phyloP scores from a whole-genome alignment of 768 basidiomycete species.

The Trametes gibbosa region DNA sequence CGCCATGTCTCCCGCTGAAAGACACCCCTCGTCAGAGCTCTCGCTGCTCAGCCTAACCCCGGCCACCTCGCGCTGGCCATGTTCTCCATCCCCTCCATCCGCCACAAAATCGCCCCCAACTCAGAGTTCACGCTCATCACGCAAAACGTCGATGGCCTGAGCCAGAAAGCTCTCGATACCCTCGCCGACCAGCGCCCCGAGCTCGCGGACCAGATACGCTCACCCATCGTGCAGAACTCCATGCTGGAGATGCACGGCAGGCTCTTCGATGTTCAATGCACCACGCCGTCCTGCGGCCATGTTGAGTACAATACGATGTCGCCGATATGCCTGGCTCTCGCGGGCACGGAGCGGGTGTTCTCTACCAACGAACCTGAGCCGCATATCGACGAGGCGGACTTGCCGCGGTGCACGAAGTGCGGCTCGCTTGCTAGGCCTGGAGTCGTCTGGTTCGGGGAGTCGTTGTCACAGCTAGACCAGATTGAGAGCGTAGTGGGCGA shows the following conservation, averaged over 20 bases:
- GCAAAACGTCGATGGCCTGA: slow-evolving; percentile 62
- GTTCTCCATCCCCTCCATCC: slow-evolving; percentile 40
- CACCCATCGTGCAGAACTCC: slow-evolving; percentile 9
- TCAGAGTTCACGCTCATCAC: slow-evolving; percentile 51
- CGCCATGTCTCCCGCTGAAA: not conserved
- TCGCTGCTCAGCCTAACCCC: slow-evolving; percentile 48
- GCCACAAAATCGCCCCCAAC: slow-evolving; percentile 39
- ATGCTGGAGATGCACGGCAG: slow-evolving; percentile 62
- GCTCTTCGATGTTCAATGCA: slow-evolving; percentile 54
- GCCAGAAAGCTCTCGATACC: slow-evolving; percentile 37
- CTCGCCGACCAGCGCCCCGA: slow-evolving; percentile 7
- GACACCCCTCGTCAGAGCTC: slow-evolving; percentile 35
- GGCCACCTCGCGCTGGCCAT: slow-evolving; percentile 53
- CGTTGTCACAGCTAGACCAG: slow-evolving; percentile 26
- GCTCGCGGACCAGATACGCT: slow-evolving; percentile 2
- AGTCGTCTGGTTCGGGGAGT: slow-evolving; percentile 45
- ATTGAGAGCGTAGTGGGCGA: slow-evolving; percentile 28
- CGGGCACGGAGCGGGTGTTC: slow-evolving; percentile 26
- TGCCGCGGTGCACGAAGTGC: slow-evolving; percentile 34
- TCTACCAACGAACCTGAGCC: slow-evolving; percentile 31
- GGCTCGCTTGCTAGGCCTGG: slow-evolving; percentile 35
- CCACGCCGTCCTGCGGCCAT: slow-evolving; percentile 38
- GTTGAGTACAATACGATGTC: slow-evolving; percentile 34
- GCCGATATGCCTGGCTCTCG: slow-evolving; percentile 22
- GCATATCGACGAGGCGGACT: slow-evolving; percentile 23